Evolutionary conservation across 2,329 filamentous ascomycete species (phyloP).

Genomic region (Metarhizium brunneum): DNA sequence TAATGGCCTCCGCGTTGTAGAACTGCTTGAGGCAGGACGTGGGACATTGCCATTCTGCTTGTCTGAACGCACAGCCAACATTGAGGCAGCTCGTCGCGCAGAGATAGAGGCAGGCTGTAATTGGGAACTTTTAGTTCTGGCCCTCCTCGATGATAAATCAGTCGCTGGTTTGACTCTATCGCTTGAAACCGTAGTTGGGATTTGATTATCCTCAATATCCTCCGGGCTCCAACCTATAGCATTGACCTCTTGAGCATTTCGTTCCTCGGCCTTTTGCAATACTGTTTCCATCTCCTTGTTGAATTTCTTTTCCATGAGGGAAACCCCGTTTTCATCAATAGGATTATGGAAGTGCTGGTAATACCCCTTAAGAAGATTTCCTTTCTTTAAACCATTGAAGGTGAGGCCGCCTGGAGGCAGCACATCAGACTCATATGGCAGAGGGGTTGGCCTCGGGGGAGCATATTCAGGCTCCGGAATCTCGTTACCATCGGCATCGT

Average conservation of each 20-base stretch:
- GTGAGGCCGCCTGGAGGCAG: conserved; percentile 49
- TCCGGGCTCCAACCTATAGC: conserved; percentile 51
- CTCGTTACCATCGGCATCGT: conserved; percentile 41
- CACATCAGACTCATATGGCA: conserved; percentile 61
- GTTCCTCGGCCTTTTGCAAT: conserved; percentile 51
- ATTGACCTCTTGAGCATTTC: conserved; percentile 58
- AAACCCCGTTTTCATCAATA: conserved; percentile 59
- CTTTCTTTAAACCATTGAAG: conserved; percentile 46
- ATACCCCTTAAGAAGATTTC: conserved; percentile 53
- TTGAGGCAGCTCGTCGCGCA: conserved; percentile 45
- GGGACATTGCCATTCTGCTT: background rate
- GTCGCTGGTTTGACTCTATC: background rate
- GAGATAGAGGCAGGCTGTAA: conserved; percentile 20
- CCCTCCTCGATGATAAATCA: background rate
- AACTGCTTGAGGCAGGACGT: background rate
- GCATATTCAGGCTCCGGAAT: conserved; percentile 90
- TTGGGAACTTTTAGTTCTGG: conserved; percentile 4
- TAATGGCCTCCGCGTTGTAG: conserved; percentile 16
- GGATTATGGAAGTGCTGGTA: conserved; percentile 51
- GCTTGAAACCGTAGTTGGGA: background rate
- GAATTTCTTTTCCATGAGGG: conserved; percentile 51
- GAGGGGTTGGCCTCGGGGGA: conserved; percentile 60
- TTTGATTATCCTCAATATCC: conserved; percentile 40
- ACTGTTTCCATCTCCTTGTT: conserved; percentile 42
- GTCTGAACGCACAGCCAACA: conserved; percentile 33